These are phyloP conservation scores for Lactarius akahatsu DNA, from an alignment of 768 basidiomycete species.

Conservation along the genomic window DNA sequence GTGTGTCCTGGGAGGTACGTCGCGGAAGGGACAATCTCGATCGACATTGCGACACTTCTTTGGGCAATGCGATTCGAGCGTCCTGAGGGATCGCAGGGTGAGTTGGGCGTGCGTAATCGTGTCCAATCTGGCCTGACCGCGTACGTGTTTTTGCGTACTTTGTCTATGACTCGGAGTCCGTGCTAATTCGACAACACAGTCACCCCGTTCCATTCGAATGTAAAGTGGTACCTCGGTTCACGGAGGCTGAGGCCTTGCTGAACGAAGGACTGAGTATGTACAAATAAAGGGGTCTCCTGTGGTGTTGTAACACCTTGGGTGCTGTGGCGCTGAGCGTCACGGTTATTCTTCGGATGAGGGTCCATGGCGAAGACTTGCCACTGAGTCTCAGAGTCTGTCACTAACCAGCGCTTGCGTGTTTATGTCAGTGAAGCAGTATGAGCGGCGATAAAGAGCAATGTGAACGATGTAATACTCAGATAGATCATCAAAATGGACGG, in stretches of 20 bases:
- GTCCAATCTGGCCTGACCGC: slow-evolving; percentile 3
- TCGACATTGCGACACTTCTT: slow-evolving; percentile 35
- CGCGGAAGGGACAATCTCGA: slow-evolving; percentile 36
- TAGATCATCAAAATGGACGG: too few species aligned
- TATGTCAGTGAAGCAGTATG: too few species aligned
- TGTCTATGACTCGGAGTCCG: slow-evolving; percentile 4
- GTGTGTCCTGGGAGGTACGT: slow-evolving; percentile 37
- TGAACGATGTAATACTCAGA: too few species aligned
- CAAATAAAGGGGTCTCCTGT: neutral
- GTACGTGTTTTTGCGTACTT: slow-evolving; percentile 13
- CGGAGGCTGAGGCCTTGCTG: slow-evolving; percentile 7
- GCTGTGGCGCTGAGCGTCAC: too few species aligned
- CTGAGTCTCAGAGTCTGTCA: too few species aligned
- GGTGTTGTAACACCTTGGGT: too few species aligned
- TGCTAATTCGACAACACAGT: neutral
- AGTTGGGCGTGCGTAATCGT: neutral
- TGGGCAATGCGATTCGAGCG: slow-evolving; percentile 30
- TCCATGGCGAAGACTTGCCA: too few species aligned
- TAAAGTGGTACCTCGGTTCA: slow-evolving; percentile 23
- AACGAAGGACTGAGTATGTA: neutral
- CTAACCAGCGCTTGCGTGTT: too few species aligned
- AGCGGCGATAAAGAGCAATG: too few species aligned
- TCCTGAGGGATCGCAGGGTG: slow-evolving; percentile 3
- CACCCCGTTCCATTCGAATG: slow-evolving; percentile 23
- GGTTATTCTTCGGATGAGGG: too few species aligned